Conservation (phyloP, 768 basidiomycete genomes). For the Tylopilus subfusipes region DNA sequence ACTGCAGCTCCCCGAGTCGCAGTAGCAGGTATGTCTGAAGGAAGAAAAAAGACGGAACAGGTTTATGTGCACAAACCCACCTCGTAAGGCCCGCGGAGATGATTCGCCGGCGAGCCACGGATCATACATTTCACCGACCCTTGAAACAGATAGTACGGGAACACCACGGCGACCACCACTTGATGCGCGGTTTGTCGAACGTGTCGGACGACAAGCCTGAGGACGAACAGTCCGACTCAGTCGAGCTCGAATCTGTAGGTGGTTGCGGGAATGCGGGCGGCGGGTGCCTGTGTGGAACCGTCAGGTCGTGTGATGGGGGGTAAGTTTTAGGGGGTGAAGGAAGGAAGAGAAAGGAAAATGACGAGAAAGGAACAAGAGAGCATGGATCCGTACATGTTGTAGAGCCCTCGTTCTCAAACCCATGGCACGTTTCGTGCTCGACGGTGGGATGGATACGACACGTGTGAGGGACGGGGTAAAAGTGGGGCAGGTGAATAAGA, state of each 20-base stretch:
- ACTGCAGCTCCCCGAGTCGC: not conserved
- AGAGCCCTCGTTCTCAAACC: not conserved
- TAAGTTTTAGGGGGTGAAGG: too few species aligned
- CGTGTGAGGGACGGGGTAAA: not conserved
- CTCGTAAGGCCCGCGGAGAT: slow-evolving; percentile 16
- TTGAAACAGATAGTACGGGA: slow-evolving; percentile 23
- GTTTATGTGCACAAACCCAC: not conserved
- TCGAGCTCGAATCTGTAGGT: slow-evolving; percentile 22
- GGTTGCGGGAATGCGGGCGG: slow-evolving; percentile 1
- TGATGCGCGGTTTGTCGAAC: slow-evolving; percentile 19
- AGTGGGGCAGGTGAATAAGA: not conserved
- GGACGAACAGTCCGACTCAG: slow-evolving; percentile 26
- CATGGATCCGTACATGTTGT: slow-evolving; percentile 10
- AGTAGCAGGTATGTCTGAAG: too few species aligned
- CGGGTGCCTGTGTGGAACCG: slow-evolving; percentile 2
- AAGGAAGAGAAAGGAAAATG: not conserved
- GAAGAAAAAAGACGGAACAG: not conserved
- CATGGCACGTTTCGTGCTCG: slow-evolving; percentile 5
- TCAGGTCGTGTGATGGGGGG: not conserved
- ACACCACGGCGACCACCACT: slow-evolving; percentile 20
- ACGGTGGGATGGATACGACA: not conserved
- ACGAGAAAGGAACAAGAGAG: not conserved
- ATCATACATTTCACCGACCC: slow-evolving; percentile 17
- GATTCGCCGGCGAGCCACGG: slow-evolving; percentile 1
- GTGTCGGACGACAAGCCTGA: slow-evolving; percentile 23